Percentiles rank a stretch among this genome's conserved stretches.
phyloP scores from a whole-genome alignment of 2,329 filamentous ascomycete species.

The Aspergillus sp. region DNA sequence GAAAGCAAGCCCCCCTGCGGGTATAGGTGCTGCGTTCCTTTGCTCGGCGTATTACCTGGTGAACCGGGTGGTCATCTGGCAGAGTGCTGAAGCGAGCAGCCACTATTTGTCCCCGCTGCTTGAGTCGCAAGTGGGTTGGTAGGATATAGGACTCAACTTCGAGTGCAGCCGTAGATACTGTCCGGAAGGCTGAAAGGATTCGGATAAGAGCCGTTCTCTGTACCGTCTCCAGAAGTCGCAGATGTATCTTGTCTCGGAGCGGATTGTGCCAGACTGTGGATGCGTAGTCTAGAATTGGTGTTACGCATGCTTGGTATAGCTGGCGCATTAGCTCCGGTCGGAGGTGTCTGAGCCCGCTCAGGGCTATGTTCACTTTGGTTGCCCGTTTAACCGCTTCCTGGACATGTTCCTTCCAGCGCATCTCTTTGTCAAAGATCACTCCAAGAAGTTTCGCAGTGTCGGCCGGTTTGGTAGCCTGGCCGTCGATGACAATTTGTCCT shows the following conservation, averaged over 20 bases:
- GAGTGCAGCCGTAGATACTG: conserved; percentile 19
- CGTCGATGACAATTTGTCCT: no score
- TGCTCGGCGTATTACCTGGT: conserved; percentile 12
- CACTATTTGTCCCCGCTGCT: no score
- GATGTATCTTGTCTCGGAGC: conserved; percentile 21
- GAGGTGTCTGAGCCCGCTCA: no score
- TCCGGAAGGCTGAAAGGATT: conserved; percentile 23
- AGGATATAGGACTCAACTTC: conserved; percentile 23
- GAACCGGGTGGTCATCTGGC: conserved; percentile 11
- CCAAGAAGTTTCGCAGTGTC: no score
- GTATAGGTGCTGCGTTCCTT: conserved; percentile 10
- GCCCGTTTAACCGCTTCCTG: no score
- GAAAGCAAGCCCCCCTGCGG: conserved; percentile 16
- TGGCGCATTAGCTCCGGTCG: no score
- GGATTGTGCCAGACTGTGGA: conserved; percentile 27
- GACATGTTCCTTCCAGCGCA: no score
- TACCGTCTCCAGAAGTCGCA: conserved; percentile 17
- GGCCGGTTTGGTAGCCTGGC: no score
- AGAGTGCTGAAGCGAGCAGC: conserved; percentile 11
- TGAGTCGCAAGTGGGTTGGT: conserved; percentile 14
- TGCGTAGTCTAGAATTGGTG: conserved; percentile 12
- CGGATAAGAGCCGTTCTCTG: conserved; percentile 22
- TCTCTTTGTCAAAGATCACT: no score
- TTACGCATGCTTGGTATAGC: no score
- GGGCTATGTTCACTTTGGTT: no score